Evolutionary conservation across 371 early-diverging fungal species (phyloP).

Genomic region (Mucor saturninus): DNA sequence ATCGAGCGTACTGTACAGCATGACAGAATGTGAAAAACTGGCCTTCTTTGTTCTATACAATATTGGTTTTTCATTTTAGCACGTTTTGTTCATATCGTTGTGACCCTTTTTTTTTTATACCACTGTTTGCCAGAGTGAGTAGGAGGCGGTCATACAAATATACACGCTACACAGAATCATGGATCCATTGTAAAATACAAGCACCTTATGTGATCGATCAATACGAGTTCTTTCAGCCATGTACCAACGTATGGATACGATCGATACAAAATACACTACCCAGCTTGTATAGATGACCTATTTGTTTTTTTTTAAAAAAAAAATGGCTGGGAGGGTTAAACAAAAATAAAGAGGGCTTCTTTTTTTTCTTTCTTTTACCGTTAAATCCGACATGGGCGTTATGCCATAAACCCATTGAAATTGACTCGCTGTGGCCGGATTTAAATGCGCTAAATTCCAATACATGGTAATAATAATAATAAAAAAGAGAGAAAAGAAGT

Average conservation of each 20-base stretch:
- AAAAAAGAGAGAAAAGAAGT: conserved; percentile 6
- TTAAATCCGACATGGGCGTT: conserved; percentile 28
- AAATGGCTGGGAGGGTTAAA: no score
- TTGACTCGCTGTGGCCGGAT: conserved; percentile 6
- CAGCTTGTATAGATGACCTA: conserved; percentile 25
- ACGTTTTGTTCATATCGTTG: not conserved
- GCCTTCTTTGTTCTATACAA: not conserved
- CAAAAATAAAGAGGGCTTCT: not conserved
- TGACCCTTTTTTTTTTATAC: conserved; percentile 1
- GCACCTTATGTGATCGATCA: conserved; percentile 4
- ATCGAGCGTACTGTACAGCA: conserved; percentile 5
- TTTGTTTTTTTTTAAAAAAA: not conserved
- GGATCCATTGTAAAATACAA: conserved; percentile 15
- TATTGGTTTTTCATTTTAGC: not conserved
- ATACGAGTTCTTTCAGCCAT: conserved; percentile 30
- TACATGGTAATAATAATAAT: no score
- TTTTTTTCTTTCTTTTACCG: conserved; percentile 1
- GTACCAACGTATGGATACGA: conserved; percentile 28
- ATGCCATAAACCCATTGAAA: conserved; percentile 28
- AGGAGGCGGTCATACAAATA: conserved; percentile 10
- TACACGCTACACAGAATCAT: conserved; percentile 11
- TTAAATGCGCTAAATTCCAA: conserved; percentile 12
- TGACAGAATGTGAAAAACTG: conserved; percentile 7
- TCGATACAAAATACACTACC: conserved; percentile 25
- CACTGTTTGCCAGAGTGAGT: conserved; percentile 13